phyloP scores from a whole-genome alignment of 345 rosid genomes.

The Lagerstroemia speciosa region DNA sequence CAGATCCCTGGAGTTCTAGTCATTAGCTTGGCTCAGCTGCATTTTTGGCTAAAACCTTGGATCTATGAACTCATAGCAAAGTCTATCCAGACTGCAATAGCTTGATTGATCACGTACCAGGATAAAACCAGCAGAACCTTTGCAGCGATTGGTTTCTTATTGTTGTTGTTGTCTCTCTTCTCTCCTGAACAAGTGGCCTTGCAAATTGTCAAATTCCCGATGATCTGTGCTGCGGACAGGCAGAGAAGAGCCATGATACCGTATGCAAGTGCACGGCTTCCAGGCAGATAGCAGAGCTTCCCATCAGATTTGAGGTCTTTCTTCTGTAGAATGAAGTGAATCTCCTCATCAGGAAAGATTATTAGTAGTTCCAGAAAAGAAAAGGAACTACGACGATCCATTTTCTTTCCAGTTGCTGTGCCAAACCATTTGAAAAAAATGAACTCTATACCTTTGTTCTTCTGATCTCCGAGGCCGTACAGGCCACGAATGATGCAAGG shows the following conservation, averaged over 20 bases:
- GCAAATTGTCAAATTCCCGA: slow-evolving; percentile 40
- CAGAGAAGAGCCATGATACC: slow-evolving; percentile 44
- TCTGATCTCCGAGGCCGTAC: slow-evolving; percentile 49
- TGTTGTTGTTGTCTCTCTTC: slow-evolving; percentile 16
- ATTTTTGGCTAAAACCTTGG: too few species aligned
- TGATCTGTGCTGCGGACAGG: slow-evolving; percentile 37
- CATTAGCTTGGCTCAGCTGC: too few species aligned
- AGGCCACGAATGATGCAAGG: slow-evolving; percentile 39
- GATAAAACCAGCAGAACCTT: neutral
- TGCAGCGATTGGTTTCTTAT: slow-evolving; percentile 12
- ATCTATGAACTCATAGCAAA: neutral
- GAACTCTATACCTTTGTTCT: slow-evolving; percentile 39
- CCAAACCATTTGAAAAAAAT: too few species aligned
- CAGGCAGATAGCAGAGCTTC: slow-evolving; percentile 47
- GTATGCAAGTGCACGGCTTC: slow-evolving; percentile 31
- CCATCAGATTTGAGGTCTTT: slow-evolving; percentile 52
- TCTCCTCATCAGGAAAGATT: neutral
- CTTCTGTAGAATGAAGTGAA: slow-evolving; percentile 21
- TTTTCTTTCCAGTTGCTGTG: too few species aligned
- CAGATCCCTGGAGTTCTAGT: neutral
- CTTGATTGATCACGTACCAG: neutral
- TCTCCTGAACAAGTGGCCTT: slow-evolving; percentile 15
- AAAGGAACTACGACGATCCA: too few species aligned
- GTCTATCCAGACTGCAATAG: neutral
- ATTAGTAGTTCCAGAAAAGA: too few species aligned